phyloP scores from a whole-genome alignment of 1,139 yeast species.

The Spencermartinsiella ligniputridi region DNA sequence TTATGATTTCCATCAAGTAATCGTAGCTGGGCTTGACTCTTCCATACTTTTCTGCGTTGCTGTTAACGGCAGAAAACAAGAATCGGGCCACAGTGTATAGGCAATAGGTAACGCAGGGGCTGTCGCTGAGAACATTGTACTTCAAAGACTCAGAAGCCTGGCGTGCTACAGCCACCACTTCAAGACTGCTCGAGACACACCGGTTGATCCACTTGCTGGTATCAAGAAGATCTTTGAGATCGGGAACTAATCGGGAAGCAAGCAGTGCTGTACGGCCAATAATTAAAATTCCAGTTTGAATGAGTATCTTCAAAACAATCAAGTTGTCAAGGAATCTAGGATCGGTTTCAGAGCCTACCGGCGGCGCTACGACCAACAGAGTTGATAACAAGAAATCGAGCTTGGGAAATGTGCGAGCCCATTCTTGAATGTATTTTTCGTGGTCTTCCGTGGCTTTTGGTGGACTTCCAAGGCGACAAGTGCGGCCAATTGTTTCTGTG shows the following conservation, averaged over 20 bases:
- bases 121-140: slow-evolving; percentile 11
- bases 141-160: neutral
- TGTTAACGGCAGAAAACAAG: slow-evolving; percentile 19
- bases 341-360: neutral
- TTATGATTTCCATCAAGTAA: neutral
- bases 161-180: neutral
- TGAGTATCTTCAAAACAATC: neutral
- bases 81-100: slow-evolving; percentile 25
- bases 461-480: neutral
- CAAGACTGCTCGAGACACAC: neutral
- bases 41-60: neutral
- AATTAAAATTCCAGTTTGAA: neutral
- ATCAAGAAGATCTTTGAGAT: neutral
- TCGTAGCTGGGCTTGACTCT: neutral
- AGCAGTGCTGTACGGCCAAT: neutral
- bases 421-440: neutral
- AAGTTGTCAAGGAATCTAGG: neutral
- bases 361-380: neutral
- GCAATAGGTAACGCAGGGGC: slow-evolving; percentile 21
- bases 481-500: neutral
- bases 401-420: neutral
- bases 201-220: neutral
- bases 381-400: neutral
- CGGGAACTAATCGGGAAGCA: neutral
- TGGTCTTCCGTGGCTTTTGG: neutral